These are phyloP conservation scores for Rhodofomes roseus DNA, from an alignment of 1,284 basidiomycete genomes.

Conservation along the genomic window DNA sequence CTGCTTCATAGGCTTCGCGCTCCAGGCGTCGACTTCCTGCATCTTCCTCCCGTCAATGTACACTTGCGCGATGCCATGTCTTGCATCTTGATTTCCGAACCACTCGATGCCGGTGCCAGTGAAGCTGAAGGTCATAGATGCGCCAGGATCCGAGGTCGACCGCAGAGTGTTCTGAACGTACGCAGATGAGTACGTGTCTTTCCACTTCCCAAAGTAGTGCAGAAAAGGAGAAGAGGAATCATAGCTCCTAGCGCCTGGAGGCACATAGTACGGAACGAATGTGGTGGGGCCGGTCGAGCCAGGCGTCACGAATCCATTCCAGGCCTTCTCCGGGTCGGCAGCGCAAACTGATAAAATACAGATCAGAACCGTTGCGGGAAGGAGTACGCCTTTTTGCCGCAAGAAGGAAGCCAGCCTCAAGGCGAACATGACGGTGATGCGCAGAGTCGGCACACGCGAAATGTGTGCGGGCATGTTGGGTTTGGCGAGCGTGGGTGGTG, in stretches of 20 bases:
- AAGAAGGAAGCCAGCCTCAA: background rate
- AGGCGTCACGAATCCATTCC: conserved; percentile 62
- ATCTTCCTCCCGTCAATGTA: conserved; percentile 53
- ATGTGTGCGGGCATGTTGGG: background rate
- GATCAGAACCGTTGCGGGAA: conserved; percentile 18
- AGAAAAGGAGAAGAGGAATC: conserved; percentile 63
- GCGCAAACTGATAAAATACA: conserved; percentile 13
- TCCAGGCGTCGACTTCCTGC: conserved; percentile 45
- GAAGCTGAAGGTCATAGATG: conserved; percentile 58
- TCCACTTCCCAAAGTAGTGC: conserved; percentile 58
- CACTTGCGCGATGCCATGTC: conserved; percentile 53
- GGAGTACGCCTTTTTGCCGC: background rate
- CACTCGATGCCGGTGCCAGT: conserved; percentile 71
- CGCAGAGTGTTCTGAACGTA: conserved; percentile 51
- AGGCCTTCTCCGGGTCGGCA: conserved; percentile 40
- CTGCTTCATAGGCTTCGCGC: conserved; percentile 36
- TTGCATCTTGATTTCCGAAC: conserved; percentile 59
- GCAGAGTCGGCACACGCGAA: background rate
- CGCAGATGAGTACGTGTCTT: conserved; percentile 43
- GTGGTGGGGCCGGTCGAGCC: conserved; percentile 40
- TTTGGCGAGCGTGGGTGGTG: background rate
- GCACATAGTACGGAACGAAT: conserved; percentile 69
- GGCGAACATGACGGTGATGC: background rate
- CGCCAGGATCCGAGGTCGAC: conserved; percentile 44
- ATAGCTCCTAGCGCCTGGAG: conserved; percentile 66